Evolutionary conservation across 2,329 filamentous ascomycete species (phyloP), one percentile per base, ranked within the genome.

Genomic region (Lachnellula occidentalis): DNA sequence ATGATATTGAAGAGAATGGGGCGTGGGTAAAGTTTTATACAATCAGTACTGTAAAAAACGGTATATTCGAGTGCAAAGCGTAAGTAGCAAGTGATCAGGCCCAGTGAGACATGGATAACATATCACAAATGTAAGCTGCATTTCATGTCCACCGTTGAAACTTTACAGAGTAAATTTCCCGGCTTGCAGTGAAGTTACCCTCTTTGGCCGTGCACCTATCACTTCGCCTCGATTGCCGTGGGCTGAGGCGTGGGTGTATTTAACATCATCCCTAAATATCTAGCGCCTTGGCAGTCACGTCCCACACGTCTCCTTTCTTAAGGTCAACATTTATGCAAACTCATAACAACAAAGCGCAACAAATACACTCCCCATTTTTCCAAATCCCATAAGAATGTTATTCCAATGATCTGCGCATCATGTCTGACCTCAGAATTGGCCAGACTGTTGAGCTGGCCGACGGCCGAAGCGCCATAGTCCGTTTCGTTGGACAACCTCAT

Each of bases 401-500:
- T 14, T 52, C 50, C 53, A 48, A 62, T 63, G 60, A 64, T 48
- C 51, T 37, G 22, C 24, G 46, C 50, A 76, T 66, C 63, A 81
- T 83, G 79, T 74, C 79, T 67, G 80, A 83, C 59, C 75, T 82
- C 65, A 76, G 75, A 66, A 71, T 77, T 58, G 67, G 67, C 51
- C 66, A 69, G 56, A 64, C 59, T 31, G 65, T 97, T 71, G 83
- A 86, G 72, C 84, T 95, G 63, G 82, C 79, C 66, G 88, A 96
- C 72, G 87, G 87, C 66, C 86, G 87, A 64, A 81, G 81, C 64
- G 94, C 82, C 63, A 81, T 81, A 57, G 81, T 99, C 61, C 89
- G 89, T 65, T 99, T 89, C 72, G 77, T 90, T 57, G 94, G 94
- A 66, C 76, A 80, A 53, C 90, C 92, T 37, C 76, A 81, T 64